Conservation (phyloP, 179 eudicot species). For the Camellia oleifera region DNA sequence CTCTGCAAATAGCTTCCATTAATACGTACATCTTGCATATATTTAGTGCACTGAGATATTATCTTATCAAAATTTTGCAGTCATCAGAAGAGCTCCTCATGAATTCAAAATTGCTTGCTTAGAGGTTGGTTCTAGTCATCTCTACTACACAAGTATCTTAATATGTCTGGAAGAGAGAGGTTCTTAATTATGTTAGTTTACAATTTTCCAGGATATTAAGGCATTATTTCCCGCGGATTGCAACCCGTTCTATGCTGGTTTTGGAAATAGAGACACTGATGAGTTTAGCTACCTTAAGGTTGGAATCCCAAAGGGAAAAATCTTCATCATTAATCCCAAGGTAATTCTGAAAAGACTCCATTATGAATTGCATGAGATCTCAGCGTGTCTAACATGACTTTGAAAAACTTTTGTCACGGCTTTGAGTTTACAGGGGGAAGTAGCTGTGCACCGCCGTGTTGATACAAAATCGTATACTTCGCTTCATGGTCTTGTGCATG, state of each 20-base stretch:
- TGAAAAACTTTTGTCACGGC: neutral
- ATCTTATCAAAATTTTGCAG: slow-evolving; percentile 39
- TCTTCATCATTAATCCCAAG: slow-evolving; percentile 93
- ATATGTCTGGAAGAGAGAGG: neutral
- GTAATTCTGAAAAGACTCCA: slow-evolving; percentile 29
- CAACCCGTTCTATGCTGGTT: slow-evolving; percentile 94
- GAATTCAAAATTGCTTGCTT: slow-evolving; percentile 97
- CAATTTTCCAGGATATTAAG: slow-evolving; percentile 67
- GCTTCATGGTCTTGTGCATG: slow-evolving; percentile 78
- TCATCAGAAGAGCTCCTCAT: slow-evolving; percentile 97
- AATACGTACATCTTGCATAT: too few species aligned
- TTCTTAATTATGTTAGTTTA: slow-evolving; percentile 3
- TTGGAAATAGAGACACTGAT: slow-evolving; percentile 97
- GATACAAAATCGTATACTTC: slow-evolving; percentile 82
- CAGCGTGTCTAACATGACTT: neutral
- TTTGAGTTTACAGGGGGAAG: slow-evolving; percentile 66
- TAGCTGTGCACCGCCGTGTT: slow-evolving; percentile 66
- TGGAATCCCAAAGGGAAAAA: slow-evolving; percentile 88
- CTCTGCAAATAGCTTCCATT: too few species aligned
- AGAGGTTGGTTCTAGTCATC: slow-evolving; percentile 54
- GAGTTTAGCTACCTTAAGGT: slow-evolving; percentile 91
- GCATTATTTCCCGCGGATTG: slow-evolving; percentile 78
- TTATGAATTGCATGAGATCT: neutral
- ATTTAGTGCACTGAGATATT: slow-evolving; percentile 6
- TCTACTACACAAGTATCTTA: neutral